Conservation (phyloP, 306 rosid genomes). For the Castanospermum australe region DNA sequence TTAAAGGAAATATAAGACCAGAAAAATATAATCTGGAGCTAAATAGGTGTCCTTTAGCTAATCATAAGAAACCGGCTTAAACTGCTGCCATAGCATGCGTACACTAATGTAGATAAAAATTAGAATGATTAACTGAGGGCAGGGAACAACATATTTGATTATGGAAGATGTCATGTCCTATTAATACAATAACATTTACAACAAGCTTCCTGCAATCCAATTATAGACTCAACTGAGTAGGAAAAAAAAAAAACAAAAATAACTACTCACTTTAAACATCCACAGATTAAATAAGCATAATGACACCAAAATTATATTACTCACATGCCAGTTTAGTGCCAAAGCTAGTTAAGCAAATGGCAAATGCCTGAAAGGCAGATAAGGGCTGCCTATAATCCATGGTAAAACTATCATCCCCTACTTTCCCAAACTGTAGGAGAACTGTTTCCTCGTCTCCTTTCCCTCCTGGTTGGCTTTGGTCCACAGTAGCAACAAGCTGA, state of each 20-base stretch:
- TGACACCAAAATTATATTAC: constrained; percentile 38
- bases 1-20: neutral
- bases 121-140: too few species aligned
- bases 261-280: constrained; percentile 40
- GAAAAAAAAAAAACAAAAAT: neutral
- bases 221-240: constrained; percentile 20
- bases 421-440: constrained; percentile 96
- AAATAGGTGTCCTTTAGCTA: neutral
- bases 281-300: constrained; percentile 43
- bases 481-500: constrained; percentile 81
- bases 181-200: constrained; percentile 52
- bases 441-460: constrained; percentile 93
- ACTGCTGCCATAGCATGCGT: neutral
- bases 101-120: neutral
- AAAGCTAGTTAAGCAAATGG: constrained; percentile 96
- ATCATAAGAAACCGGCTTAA: neutral
- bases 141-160: constrained; percentile 2
- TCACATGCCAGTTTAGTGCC: constrained; percentile 99
- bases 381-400: constrained; percentile 96
- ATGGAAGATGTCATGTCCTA: constrained; percentile 29
- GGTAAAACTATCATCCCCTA: constrained; percentile 86
- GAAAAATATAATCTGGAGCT: neutral
- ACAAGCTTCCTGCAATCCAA: constrained; percentile 32
- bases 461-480: constrained; percentile 85
- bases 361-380: constrained; percentile 96